A percentile compares a stretch with the other conserved stretches of the same genome.
phyloP scores from a whole-genome alignment of 768 basidiomycete species.

The Agaricus sinodeliciosus region DNA sequence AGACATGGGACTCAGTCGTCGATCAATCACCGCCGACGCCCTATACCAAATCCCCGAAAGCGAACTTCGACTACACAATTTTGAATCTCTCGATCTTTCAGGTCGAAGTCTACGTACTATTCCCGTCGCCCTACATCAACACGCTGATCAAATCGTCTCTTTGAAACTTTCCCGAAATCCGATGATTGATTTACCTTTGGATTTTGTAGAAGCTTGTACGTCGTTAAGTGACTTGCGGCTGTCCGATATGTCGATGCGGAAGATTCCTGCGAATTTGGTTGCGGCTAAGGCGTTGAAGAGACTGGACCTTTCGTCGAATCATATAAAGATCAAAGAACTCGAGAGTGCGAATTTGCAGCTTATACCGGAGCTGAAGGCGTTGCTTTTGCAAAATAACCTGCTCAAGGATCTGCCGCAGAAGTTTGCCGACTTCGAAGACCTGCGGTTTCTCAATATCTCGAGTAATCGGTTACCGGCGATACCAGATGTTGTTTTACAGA shows the following conservation, averaged over 20 bases:
- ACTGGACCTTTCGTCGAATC: slow-evolving; percentile 87
- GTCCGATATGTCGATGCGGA: slow-evolving; percentile 91
- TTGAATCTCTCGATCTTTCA: slow-evolving; percentile 76
- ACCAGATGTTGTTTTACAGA: slow-evolving; percentile 68
- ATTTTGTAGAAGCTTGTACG: slow-evolving; percentile 89
- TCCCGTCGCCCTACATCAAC: slow-evolving; percentile 78
- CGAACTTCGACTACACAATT: slow-evolving; percentile 62
- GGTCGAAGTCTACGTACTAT: slow-evolving; percentile 79
- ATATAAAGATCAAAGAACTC: slow-evolving; percentile 80
- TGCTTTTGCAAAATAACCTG: slow-evolving; percentile 87
- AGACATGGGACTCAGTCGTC: slow-evolving; percentile 53
- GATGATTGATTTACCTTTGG: slow-evolving; percentile 92
- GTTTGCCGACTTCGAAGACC: slow-evolving; percentile 65
- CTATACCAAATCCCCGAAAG: slow-evolving; percentile 47
- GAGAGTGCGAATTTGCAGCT: slow-evolving; percentile 80
- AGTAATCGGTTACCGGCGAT: slow-evolving; percentile 87
- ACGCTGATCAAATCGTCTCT: slow-evolving; percentile 76
- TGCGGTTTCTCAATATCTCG: slow-evolving; percentile 84
- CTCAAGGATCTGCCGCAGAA: slow-evolving; percentile 82
- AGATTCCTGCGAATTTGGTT: slow-evolving; percentile 79
- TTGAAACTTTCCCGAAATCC: slow-evolving; percentile 92
- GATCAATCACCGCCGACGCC: slow-evolving; percentile 11
- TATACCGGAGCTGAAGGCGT: slow-evolving; percentile 57
- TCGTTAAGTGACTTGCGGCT: slow-evolving; percentile 80
- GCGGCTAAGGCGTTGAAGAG: slow-evolving; percentile 67